phyloP scores from a whole-genome alignment of 805 yeast genomes.

The Yamadazyma akitaensis region DNA sequence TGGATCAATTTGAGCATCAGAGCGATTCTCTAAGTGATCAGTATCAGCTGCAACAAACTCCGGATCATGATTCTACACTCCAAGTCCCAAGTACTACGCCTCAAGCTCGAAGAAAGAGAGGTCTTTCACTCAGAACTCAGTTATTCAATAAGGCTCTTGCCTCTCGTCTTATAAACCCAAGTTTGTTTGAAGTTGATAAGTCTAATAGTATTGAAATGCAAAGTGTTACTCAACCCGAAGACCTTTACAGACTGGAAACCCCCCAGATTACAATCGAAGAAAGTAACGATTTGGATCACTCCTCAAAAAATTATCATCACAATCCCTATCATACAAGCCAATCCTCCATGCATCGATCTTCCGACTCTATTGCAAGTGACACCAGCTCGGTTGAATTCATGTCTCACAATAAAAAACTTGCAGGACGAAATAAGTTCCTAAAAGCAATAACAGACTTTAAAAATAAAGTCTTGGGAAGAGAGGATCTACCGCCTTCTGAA shows the following conservation, averaged over 20 bases:
- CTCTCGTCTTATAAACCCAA: slow-evolving; percentile 6
- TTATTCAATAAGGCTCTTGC: slow-evolving; percentile 47
- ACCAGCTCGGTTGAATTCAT: slow-evolving; percentile 18
- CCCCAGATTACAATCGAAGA: slow-evolving; percentile 25
- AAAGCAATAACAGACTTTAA: slow-evolving; percentile 19
- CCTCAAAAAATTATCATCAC: slow-evolving; percentile 11
- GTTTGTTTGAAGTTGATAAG: slow-evolving; percentile 5
- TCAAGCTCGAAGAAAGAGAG: slow-evolving; percentile 48
- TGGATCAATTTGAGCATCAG: neutral
- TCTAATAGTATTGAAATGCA: neutral
- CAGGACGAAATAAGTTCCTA: slow-evolving; percentile 13
- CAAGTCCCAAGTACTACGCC: slow-evolving; percentile 14
- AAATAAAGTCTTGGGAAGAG: slow-evolving; percentile 40
- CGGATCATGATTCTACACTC: neutral
- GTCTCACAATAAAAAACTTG: slow-evolving; percentile 14
- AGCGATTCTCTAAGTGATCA: neutral
- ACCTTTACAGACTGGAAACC: slow-evolving; percentile 3
- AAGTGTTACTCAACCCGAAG: neutral
- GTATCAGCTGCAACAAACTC: neutral
- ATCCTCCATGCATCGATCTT: slow-evolving; percentile 24
- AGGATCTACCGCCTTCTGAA: slow-evolving; percentile 49
- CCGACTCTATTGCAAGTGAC: slow-evolving; percentile 15
- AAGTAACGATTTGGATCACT: neutral
- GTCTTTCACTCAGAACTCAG: slow-evolving; percentile 65
- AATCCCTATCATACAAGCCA: slow-evolving; percentile 13